These are phyloP conservation scores for Coemansia sp. DNA, from an alignment of 192 early-diverging fungal species.

Conservation along the genomic window DNA sequence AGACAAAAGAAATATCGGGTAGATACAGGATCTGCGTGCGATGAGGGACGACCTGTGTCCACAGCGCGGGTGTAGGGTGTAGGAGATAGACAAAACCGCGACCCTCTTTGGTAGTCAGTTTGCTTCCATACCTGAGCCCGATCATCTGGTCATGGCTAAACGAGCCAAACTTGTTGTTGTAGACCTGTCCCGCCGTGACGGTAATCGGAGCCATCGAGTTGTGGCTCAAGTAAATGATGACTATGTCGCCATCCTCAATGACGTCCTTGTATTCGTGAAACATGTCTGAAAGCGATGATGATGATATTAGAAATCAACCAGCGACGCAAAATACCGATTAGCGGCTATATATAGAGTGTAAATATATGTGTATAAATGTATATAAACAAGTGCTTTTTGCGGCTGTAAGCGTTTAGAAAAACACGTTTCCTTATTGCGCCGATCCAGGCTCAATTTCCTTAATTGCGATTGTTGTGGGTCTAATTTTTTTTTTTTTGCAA, in stretches of 20 bases:
- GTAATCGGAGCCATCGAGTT: slow-evolving; percentile 65
- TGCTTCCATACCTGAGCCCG: slow-evolving; percentile 81
- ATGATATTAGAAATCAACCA: no score
- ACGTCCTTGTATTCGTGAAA: slow-evolving; percentile 51
- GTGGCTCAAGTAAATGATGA: slow-evolving; percentile 69
- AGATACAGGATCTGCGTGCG: slow-evolving; percentile 95
- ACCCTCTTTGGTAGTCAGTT: slow-evolving; percentile 60
- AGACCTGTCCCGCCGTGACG: slow-evolving; percentile 59
- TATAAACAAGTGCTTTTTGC: background rate
- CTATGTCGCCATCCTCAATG: slow-evolving; percentile 77
- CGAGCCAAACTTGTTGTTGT: slow-evolving; percentile 76
- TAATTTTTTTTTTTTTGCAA: background rate
- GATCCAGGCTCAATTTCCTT: background rate
- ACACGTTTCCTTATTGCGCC: background rate
- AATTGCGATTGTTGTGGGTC: background rate
- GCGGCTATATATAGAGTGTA: no score
- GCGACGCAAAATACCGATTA: no score
- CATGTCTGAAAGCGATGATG: slow-evolving; percentile 15
- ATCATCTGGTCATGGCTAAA: slow-evolving; percentile 83
- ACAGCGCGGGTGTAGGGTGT: slow-evolving; percentile 91
- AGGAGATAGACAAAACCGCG: slow-evolving; percentile 81
- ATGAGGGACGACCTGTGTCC: slow-evolving; percentile 90
- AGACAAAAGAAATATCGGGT: slow-evolving; percentile 92
- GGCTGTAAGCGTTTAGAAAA: background rate
- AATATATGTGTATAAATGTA: background rate